Evolutionary conservation across 306 rosid genomes (phyloP), one percentile per base, ranked within the genome.

Genomic region (Neltuma alba): DNA sequence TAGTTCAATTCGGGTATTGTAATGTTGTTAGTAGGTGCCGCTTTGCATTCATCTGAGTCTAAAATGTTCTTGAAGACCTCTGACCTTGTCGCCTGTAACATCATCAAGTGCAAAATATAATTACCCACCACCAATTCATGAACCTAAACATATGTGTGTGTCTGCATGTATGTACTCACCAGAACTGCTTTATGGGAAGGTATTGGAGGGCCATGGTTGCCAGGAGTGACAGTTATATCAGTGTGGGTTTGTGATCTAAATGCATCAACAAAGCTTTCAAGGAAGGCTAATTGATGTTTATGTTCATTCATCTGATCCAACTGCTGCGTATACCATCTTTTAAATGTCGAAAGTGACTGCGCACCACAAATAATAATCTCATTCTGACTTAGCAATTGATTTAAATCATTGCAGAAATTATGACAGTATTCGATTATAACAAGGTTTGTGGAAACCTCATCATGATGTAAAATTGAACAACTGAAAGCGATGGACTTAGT

Each of bases 51-150:
- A 73, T 92, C 98, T 0, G 88, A 84, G 18, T 91, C 98, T 3
- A 95, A 79, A 83, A 92, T 83, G 86, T 91, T 90, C 85, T 79
- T 89, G 27, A 95, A 95, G 8, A 95, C 83, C 62, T 91, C 94
- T 76, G 97, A 95, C 82, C 97, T 88, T 48, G 83, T 50, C 10
- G 97, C 99, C 99, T 91, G 2, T 16, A 21, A 37, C 44, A 64
- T 41, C 45, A n/a, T 37, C 18, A 37, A n/a, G 33, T 66, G 28
- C 48, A 66, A 66, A 66, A 33, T 18, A 60, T 25, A 57, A 34
- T 60, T 14, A 58, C 6, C 11, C 15, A 28, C 11, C 15, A 28
- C 16, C 1, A 11, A 12, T 12, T 18, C 11, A 16, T 33, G 69
- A 16, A 63, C 41, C 41, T 33, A 63, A 27, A 63, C 38, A 15